Base-by-base conservation (phyloP, 192 early-diverging fungal genomes). In the Obelidium mucronatum region DNA sequence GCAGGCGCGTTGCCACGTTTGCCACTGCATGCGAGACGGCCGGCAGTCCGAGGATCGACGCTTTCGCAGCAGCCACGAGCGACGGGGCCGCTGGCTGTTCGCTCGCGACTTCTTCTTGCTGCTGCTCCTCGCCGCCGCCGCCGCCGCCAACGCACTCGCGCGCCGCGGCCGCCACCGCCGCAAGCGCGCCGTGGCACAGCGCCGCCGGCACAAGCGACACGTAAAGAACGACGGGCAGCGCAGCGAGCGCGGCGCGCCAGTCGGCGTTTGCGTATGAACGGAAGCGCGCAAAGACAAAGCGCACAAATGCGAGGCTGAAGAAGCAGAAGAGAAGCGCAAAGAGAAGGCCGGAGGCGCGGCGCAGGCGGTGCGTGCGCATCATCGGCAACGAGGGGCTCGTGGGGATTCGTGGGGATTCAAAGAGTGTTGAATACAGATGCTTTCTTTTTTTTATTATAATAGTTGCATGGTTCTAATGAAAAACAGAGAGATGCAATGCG, bases 171-270 rank as follows among this genome's bases (percentile, higher is more conserved):
- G 44, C 44, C 11, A 48, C 11, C 11, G 44, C 44, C 19, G 44
- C 8, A 8, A 72, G 52, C 17, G 34, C 33, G 54, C 70, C 70
- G 56, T 72, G 70, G 2, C n/a, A 13, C 8, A 36, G 30, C 11
- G 70, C 70, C 5, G 70, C 70, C 13, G 70, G 70, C 22, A 72
- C 22, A 37, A 72, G 70, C 13, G 54, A n/a, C 24, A 72, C 34
- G 53, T 72, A 72, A 34, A 72, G 70, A 11, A 55, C 52, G 2
- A 59, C 33, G 26, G 59, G 26, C 17, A 72, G 39, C 33, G 70
- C 33, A 34, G n/a, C 8, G 40, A 40, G 24, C 19, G 17, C 11
- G 67, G 22, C 30, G 22, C 28, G 35, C 1, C 64, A 31, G 4
- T 40, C 64, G 19, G 17, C 22, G 11, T 5, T 40, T n/a, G 26